A percentile compares a stretch with the other conserved stretches of the same genome.
These are phyloP conservation scores for Mariannaea elegans DNA, from an alignment of 2,329 filamentous ascomycete species.

Conservation along the genomic window DNA sequence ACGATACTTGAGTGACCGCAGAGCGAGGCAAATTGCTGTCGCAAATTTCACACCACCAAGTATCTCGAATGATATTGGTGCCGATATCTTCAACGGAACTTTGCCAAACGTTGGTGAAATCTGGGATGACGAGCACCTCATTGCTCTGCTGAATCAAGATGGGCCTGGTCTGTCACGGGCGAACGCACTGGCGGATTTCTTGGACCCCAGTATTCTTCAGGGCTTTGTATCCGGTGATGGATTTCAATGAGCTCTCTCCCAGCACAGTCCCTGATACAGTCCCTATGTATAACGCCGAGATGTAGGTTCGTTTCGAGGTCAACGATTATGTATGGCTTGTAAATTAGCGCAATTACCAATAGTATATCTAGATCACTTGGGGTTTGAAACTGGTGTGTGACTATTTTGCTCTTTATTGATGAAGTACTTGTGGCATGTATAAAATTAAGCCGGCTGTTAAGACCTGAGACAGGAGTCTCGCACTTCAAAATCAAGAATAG, in stretches of 20 bases:
- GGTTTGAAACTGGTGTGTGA: too few species aligned
- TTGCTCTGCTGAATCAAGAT: conserved; percentile 3
- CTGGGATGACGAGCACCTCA: conserved; percentile 5
- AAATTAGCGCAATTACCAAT: too few species aligned
- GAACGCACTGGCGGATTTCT: conserved; percentile 4
- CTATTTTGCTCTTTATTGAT: too few species aligned
- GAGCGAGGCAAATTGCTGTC: background rate
- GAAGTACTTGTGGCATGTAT: too few species aligned
- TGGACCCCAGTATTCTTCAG: conserved; percentile 7
- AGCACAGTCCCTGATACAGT: too few species aligned
- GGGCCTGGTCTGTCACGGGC: background rate
- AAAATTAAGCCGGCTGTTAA: too few species aligned
- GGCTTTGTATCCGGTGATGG: conserved; percentile 3
- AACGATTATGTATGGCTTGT: too few species aligned
- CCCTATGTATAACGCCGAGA: too few species aligned
- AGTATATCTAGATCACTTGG: too few species aligned
- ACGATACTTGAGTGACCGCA: background rate
- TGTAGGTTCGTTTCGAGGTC: too few species aligned
- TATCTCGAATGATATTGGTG: background rate
- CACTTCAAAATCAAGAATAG: background rate
- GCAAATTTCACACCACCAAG: background rate
- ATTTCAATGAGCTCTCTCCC: too few species aligned
- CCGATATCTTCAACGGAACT: background rate
- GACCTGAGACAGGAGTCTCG: too few species aligned
- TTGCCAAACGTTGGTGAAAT: background rate